Evolutionary conservation across 345 rosid species (phyloP).

Genomic region (Noccaea caerulescens): DNA sequence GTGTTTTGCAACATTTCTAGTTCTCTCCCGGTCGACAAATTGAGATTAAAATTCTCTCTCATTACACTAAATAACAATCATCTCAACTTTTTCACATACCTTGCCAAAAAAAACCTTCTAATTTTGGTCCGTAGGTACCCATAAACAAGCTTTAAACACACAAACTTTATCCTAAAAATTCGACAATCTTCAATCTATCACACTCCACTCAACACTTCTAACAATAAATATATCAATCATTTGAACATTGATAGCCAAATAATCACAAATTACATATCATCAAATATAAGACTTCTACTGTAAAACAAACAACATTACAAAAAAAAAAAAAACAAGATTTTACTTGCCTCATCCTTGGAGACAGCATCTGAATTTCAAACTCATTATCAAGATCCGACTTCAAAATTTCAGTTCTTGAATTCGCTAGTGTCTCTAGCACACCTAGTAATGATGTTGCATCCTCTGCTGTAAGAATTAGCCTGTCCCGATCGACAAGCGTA

Average conservation of each 20-base stretch:
- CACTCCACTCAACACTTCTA: slow-evolving; percentile 12
- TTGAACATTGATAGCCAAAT: slow-evolving; percentile 18
- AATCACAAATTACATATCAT: background rate
- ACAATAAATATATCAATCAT: slow-evolving; percentile 26
- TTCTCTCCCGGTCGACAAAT: background rate
- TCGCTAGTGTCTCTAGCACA: slow-evolving; percentile 66
- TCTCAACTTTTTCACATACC: background rate
- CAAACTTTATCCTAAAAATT: slow-evolving; percentile 12
- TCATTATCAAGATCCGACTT: slow-evolving; percentile 3
- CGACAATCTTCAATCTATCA: slow-evolving; percentile 21
- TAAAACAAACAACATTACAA: slow-evolving; percentile 37
- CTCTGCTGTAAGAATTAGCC: slow-evolving; percentile 71
- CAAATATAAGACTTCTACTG: background rate
- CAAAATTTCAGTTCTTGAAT: slow-evolving; percentile 41
- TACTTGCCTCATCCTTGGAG: slow-evolving; percentile 27
- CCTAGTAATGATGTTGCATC: slow-evolving; percentile 80
- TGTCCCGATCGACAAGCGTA: slow-evolving; percentile 68
- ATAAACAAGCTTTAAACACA: background rate
- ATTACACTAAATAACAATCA: background rate
- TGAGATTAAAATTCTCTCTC: background rate
- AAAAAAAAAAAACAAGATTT: background rate
- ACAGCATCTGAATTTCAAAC: background rate
- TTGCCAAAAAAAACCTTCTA: background rate
- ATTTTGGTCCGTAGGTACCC: background rate
- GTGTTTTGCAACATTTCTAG: background rate